Conservation (phyloP, 371 early-diverging fungal genomes). For the Apophysomyces ossiformis region DNA sequence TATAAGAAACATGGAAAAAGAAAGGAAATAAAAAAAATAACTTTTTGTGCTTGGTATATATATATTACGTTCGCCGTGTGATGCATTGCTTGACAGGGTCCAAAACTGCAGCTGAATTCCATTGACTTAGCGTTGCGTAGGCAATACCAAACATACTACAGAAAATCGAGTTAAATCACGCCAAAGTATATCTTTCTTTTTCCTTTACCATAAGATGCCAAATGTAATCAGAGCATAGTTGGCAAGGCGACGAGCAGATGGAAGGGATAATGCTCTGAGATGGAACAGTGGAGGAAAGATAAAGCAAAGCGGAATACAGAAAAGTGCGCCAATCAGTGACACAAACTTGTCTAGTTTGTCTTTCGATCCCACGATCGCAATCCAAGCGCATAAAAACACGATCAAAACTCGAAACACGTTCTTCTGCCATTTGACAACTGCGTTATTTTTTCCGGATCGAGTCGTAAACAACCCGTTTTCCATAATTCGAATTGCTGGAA, state of each 20-base stretch:
- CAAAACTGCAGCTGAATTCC: conserved; percentile 46
- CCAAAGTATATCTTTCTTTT: not conserved
- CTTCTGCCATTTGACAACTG: conserved; percentile 87
- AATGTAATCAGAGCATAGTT: conserved; percentile 68
- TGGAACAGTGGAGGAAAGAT: conserved; percentile 88
- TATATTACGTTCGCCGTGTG: conserved; percentile 32
- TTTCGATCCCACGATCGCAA: conserved; percentile 75
- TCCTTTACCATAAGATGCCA: conserved; percentile 67
- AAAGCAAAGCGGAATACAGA: conserved; percentile 73
- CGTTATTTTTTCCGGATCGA: conserved; percentile 68
- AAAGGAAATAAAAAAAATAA: not conserved
- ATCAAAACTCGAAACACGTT: conserved; percentile 77
- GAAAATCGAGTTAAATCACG: not conserved
- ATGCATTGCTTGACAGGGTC: conserved; percentile 53
- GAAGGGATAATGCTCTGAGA: conserved; percentile 60
- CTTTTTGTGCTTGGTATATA: not conserved
- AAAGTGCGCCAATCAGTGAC: conserved; percentile 70
- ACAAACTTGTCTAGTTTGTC: conserved; percentile 86
- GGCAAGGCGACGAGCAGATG: conserved; percentile 36
- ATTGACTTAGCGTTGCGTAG: conserved; percentile 38
- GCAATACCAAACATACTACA: conserved; percentile 44
- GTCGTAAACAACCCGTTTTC: conserved; percentile 73
- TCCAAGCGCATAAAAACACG: conserved; percentile 66
- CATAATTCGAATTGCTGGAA: conserved; percentile 86
- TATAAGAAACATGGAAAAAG: not conserved